Evolutionary conservation across 2,329 filamentous ascomycete genomes (phyloP), one percentile per base, ranked within the genome.

Genomic region (Pseudogymnoascus sp.): DNA sequence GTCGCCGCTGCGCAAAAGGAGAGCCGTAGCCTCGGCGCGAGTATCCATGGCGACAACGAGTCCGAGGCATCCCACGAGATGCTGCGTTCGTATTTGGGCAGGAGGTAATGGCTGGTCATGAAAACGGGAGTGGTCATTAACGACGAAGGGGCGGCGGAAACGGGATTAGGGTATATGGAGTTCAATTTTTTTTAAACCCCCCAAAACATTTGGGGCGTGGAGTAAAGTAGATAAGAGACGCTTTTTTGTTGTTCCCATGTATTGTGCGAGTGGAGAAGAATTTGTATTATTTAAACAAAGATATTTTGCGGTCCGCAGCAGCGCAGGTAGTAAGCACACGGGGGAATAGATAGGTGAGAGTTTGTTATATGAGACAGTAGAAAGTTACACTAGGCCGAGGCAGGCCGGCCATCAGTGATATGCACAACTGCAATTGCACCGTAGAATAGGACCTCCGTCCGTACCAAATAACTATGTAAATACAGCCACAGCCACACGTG

Each of bases 51-150:
- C 18, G 82, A 81, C 9, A 58, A 58, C 53, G 87, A 89, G 63
- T 84, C 80, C 62, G 87, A 89, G 70, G 87, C 88, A 14, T 38
- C 89, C 1, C 91, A 96, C 71, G 90, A 91, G 73, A 97, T 97
- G 75, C 96, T 94, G 73, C 84, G 89, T 58, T 96, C 90, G 61
- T 96, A 91, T 75, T 86, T 91, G 78, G 89, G 88, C 39, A 80
- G 89, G 66, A 82, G 87, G 74, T 88, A 72, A 76, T 63, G 61
- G 30, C 20, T 50, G 43, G 43, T 50, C 43, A 50, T 50, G 43
- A 50, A 50, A 50, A 3, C 8, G 25, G 43, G 43, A 7, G 28
- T 50, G 43, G 43, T 50, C 43, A 50, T 50, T 25, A 50, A n/a
- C 43, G 43, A 41, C n/a, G 36, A 7, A 39, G 8, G 38, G 7